Evolutionary conservation across 2,329 filamentous ascomycete species (phyloP).

Genomic region (Fusarium irregulare): DNA sequence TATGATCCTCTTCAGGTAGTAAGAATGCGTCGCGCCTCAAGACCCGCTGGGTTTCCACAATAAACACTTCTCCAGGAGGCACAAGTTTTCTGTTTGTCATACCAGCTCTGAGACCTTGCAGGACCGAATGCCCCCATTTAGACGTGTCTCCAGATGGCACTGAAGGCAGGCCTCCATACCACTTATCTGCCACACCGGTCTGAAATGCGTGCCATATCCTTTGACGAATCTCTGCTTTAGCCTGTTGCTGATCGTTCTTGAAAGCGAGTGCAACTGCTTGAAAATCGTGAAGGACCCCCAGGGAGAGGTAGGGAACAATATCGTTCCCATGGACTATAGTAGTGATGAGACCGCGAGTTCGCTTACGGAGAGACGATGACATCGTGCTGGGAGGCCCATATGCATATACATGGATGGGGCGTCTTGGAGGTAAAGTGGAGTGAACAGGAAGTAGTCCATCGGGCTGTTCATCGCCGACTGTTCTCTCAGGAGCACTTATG

Average conservation of each 20-base stretch:
- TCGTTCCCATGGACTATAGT: constrained; percentile 79
- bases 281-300: constrained; percentile 79
- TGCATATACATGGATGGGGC: constrained; percentile 82
- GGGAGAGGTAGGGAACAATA: constrained; percentile 77
- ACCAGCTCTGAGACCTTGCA: constrained; percentile 72
- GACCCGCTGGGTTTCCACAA: constrained; percentile 75
- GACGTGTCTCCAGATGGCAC: constrained; percentile 66
- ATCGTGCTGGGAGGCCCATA: constrained; percentile 81
- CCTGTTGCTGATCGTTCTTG: constrained; percentile 75
- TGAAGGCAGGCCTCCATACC: constrained; percentile 61
- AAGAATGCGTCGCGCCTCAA: constrained; percentile 74
- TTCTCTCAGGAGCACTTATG: constrained; percentile 57
- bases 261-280: constrained; percentile 78
- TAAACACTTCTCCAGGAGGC: constrained; percentile 81
- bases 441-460: constrained; percentile 46
- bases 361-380: constrained; percentile 74
- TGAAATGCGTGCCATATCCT: constrained; percentile 74
- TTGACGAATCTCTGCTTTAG: constrained; percentile 73
- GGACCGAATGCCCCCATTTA: constrained; percentile 74
- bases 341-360: constrained; percentile 79
- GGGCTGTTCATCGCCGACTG: constrained; percentile 51
- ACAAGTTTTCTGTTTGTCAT: constrained; percentile 78
- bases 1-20: constrained; percentile 56
- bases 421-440: constrained; percentile 70
- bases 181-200: constrained; percentile 70